phyloP scores from a whole-genome alignment of 2,329 filamentous ascomycete genomes.

The Scytalidium sp. region DNA sequence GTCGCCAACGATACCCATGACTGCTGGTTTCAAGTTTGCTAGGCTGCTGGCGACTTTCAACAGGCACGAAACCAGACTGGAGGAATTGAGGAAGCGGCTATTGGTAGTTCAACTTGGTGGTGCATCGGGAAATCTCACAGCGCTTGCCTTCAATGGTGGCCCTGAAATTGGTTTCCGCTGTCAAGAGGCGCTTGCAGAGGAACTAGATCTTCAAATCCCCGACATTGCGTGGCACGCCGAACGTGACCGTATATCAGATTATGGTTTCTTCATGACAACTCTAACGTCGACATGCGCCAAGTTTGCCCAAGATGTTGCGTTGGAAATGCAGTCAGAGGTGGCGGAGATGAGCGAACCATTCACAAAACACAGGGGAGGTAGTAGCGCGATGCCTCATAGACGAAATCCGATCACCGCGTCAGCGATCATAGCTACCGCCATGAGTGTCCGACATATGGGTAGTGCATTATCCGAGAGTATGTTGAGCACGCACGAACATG shows the following conservation, averaged over 20 bases:
- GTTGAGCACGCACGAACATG: conserved; percentile 53
- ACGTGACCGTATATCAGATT: conserved; percentile 48
- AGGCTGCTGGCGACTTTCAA: conserved; percentile 47
- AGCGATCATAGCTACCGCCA: conserved; percentile 48
- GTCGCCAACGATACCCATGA: conserved; percentile 51
- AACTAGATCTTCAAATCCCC: conserved; percentile 43
- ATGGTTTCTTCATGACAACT: conserved; percentile 47
- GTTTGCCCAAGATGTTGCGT: conserved; percentile 48
- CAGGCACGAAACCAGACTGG: conserved; percentile 42
- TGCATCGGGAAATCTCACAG: conserved; percentile 50
- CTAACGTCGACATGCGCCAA: conserved; percentile 50
- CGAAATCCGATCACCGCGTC: conserved; percentile 54
- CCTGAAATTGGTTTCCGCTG: conserved; percentile 42
- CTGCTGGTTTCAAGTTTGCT: conserved; percentile 54
- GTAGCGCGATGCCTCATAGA: conserved; percentile 54
- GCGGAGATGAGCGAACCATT: conserved; percentile 48
- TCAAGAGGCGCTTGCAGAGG: conserved; percentile 39
- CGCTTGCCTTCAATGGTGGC: conserved; percentile 39
- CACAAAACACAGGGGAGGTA: conserved; percentile 47
- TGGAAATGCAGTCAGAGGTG: conserved; percentile 54
- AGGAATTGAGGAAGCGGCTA: conserved; percentile 39
- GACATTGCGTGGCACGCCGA: conserved; percentile 53
- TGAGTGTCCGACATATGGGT: conserved; percentile 46
- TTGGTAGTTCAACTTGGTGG: conserved; percentile 52
- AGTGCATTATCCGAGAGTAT: conserved; percentile 48